These are phyloP conservation scores for Wilhelminamyces savonicus DNA, from an alignment of 805 yeast species.

Conservation along the genomic window DNA sequence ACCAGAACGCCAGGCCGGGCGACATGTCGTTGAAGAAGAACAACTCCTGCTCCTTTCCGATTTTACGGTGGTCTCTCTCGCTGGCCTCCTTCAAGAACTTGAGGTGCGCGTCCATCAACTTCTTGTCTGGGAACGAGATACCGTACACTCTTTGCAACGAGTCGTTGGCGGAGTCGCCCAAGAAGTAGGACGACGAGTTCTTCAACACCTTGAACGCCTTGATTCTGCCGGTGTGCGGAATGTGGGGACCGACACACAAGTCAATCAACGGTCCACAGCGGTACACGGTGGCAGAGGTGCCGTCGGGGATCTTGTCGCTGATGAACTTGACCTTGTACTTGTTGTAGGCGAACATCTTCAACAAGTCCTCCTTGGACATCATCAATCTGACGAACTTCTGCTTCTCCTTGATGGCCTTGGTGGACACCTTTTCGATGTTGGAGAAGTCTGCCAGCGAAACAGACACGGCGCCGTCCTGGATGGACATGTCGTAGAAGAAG, in stretches of 20 bases:
- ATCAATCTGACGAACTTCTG: constrained; percentile 93
- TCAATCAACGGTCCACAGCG: constrained; percentile 97
- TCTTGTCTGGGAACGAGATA: constrained; percentile 97
- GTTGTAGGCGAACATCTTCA: constrained; percentile 92
- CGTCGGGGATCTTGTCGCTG: constrained; percentile 86
- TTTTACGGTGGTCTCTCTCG: constrained; percentile 90
- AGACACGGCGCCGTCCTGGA: constrained; percentile 60
- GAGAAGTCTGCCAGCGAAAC: constrained; percentile 82
- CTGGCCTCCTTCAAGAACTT: constrained; percentile 95
- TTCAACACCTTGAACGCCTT: constrained; percentile 91
- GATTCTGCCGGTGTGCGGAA: constrained; percentile 94
- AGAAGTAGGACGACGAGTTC: constrained; percentile 92
- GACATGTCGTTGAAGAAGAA: constrained; percentile 94
- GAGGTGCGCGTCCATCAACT: constrained; percentile 88
- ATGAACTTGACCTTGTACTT: constrained; percentile 90
- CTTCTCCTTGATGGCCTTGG: constrained; percentile 88
- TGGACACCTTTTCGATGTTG: constrained; percentile 77
- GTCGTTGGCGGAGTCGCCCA: constrained; percentile 89
- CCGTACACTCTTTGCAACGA: constrained; percentile 97
- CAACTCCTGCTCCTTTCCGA: constrained; percentile 94
- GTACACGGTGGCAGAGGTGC: constrained; percentile 92
- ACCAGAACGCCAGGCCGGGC: constrained; percentile 98
- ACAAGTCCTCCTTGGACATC: constrained; percentile 83
- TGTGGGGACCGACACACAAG: constrained; percentile 95
- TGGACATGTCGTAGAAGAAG: constrained; percentile 93